A percentile compares a stretch with the other conserved stretches of the same genome.
Evolutionary conservation across 129 eudicot species (phyloP).

Genomic region (Artemisia annua): DNA sequence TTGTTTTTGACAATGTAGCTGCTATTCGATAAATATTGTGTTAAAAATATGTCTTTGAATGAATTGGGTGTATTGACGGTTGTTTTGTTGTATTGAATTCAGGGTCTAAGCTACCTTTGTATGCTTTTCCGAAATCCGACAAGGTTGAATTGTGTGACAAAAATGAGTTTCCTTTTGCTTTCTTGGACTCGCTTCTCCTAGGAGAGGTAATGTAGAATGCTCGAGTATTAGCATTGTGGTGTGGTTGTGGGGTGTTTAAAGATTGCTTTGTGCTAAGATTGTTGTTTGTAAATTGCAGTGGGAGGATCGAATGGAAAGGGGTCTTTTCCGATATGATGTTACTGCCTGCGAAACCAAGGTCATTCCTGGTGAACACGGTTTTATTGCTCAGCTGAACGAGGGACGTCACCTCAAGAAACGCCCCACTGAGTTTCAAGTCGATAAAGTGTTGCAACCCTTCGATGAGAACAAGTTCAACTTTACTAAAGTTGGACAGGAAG

Average conservation of each 20-base stretch:
- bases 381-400: slow-evolving; percentile 67
- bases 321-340: slow-evolving; percentile 77
- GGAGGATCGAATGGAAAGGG: slow-evolving; percentile 73
- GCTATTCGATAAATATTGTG: no score
- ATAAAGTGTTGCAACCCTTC: slow-evolving; percentile 70
- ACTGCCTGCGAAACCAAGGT: slow-evolving; percentile 73
- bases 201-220: slow-evolving; percentile 63
- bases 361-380: slow-evolving; percentile 56
- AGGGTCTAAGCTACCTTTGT: slow-evolving; percentile 91
- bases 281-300: slow-evolving; percentile 32
- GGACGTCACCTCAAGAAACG: slow-evolving; percentile 78
- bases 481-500: slow-evolving; percentile 68
- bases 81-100: slow-evolving; percentile 8
- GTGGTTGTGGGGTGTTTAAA: neutral
- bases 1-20: no score
- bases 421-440: slow-evolving; percentile 61
- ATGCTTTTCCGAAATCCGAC: slow-evolving; percentile 64
- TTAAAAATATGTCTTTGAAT: neutral
- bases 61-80: neutral
- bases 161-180: slow-evolving; percentile 59
- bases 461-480: slow-evolving; percentile 71
- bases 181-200: slow-evolving; percentile 82
- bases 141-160: slow-evolving; percentile 34
- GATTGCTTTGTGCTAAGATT: neutral
- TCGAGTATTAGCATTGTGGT: no score